phyloP scores from a whole-genome alignment of 1,139 yeast genomes.

The Yamadazyma triangularis region DNA sequence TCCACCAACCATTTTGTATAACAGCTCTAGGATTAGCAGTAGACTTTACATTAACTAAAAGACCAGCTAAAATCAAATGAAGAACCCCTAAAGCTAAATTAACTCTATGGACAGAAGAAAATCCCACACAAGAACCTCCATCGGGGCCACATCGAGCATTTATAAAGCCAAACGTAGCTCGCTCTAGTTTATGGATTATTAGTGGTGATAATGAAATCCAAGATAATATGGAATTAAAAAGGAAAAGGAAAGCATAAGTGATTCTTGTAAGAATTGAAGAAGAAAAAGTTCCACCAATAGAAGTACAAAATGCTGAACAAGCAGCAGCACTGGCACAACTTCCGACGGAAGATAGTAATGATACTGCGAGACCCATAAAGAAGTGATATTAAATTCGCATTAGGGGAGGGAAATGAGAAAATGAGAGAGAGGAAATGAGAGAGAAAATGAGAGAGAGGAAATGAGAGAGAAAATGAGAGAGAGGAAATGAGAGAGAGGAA shows the following conservation, averaged over 20 bases:
- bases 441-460: too few species aligned
- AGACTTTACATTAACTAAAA: conserved; percentile 70
- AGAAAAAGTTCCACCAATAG: conserved; percentile 57
- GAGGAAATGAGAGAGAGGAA: too few species aligned
- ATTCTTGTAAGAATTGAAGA: conserved; percentile 70
- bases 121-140: conserved; percentile 86
- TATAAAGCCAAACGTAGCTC: conserved; percentile 65
- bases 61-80: conserved; percentile 66
- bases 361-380: conserved; percentile 81
- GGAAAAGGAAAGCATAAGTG: conserved; percentile 74
- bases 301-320: conserved; percentile 61
- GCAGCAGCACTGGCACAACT: conserved; percentile 86
- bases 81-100: conserved; percentile 83
- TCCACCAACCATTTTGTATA: conserved; percentile 92
- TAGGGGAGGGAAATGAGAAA: too few species aligned
- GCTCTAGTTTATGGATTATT: conserved; percentile 70
- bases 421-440: too few species aligned
- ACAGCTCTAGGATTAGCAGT: conserved; percentile 76
- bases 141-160: conserved; percentile 62
- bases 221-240: conserved; percentile 75
- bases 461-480: too few species aligned
- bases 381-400: too few species aligned
- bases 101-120: conserved; percentile 87
- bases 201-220: conserved; percentile 91
- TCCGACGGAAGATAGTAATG: conserved; percentile 55